Conservation (phyloP, 2,329 filamentous ascomycete species). For the Pseudogymnoascus sp. region DNA sequence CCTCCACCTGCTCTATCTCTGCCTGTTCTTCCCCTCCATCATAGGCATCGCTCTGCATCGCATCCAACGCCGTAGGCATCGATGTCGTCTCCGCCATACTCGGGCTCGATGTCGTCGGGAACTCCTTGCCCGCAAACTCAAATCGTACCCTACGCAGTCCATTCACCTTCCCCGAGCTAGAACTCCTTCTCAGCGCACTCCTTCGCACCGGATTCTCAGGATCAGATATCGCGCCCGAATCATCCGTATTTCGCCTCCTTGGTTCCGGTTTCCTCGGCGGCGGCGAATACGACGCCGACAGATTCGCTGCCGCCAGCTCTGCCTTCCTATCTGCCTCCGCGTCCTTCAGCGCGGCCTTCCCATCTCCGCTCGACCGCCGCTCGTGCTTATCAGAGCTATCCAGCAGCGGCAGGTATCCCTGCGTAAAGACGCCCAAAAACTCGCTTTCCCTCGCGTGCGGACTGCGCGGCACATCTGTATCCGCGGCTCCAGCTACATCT, state of each 20-base stretch:
- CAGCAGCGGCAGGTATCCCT: conserved; percentile 54
- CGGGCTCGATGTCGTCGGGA: conserved; percentile 53
- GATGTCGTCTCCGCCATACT: conserved; percentile 12
- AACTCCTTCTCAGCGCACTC: conserved; percentile 52
- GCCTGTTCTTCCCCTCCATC: conserved; percentile 29
- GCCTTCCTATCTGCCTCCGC: neutral
- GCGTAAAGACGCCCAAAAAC: conserved; percentile 56
- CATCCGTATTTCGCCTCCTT: conserved; percentile 27
- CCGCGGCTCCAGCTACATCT: conserved; percentile 27
- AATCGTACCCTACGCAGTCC: conserved; percentile 59
- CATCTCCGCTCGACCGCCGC: conserved; percentile 20
- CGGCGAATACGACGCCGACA: conserved; percentile 1
- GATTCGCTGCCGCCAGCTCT: neutral
- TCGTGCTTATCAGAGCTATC: conserved; percentile 33
- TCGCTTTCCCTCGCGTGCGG: conserved; percentile 51
- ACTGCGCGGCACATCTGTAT: conserved; percentile 34
- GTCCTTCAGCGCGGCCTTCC: neutral
- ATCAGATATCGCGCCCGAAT: conserved; percentile 43
- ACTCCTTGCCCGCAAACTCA: conserved; percentile 52
- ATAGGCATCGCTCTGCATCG: conserved; percentile 7
- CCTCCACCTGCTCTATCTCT: conserved; percentile 24
- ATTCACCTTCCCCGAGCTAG: conserved; percentile 40
- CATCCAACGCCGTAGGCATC: neutral
- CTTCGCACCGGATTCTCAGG: conserved; percentile 43
- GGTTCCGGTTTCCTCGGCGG: conserved; percentile 14